phyloP scores from a whole-genome alignment of 306 rosid genomes.

The Quercus ilex region DNA sequence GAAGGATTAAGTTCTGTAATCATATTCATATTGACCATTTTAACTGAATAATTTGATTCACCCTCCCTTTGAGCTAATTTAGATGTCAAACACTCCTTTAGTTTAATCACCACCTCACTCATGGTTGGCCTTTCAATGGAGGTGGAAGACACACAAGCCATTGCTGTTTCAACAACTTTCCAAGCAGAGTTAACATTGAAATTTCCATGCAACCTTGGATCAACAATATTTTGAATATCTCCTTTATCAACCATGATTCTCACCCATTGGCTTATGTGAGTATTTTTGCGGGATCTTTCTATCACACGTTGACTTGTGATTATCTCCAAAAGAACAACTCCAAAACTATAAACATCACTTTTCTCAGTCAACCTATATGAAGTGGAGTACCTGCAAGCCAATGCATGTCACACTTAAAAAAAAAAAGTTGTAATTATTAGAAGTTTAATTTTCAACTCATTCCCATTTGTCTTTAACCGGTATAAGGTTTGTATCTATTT shows the following conservation, averaged over 20 bases:
- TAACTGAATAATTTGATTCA: background rate
- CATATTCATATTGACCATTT: background rate
- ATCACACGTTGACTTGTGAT: no score
- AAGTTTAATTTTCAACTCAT: no score
- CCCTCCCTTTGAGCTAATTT: background rate
- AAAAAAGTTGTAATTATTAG: background rate
- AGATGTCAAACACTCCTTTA: background rate
- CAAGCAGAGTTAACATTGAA: background rate
- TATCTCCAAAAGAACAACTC: background rate
- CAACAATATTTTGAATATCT: constrained; percentile 7
- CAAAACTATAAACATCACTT: no score
- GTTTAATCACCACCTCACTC: background rate
- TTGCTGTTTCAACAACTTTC: constrained; percentile 19
- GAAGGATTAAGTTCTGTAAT: no score
- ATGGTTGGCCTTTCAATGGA: constrained; percentile 16
- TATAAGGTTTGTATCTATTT: no score
- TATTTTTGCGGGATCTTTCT: background rate
- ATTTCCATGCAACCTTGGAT: constrained; percentile 1
- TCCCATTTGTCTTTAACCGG: no score
- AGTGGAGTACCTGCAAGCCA: no score
- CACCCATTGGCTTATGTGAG: background rate
- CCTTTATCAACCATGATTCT: background rate
- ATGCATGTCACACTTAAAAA: background rate
- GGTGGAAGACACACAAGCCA: constrained; percentile 12
- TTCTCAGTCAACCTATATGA: no score